These are phyloP conservation scores for Lignosus rhinocerotis DNA, from an alignment of 1,284 basidiomycete species.

Conservation along the genomic window DNA sequence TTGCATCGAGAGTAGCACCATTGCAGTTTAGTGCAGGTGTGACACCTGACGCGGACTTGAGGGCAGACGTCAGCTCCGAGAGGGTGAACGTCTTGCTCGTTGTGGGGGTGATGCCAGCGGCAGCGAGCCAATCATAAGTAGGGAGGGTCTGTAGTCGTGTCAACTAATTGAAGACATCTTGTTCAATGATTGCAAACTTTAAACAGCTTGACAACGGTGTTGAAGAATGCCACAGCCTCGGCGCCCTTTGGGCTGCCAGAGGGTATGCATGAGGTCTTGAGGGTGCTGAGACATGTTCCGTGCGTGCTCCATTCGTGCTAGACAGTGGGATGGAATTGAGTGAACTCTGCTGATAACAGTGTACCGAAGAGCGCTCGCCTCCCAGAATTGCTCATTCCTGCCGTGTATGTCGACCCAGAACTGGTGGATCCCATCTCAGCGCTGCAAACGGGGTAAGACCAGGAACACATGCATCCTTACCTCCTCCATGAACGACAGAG, in stretches of 20 bases:
- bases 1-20: constrained; percentile 47
- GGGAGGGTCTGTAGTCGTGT: constrained; percentile 50
- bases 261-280: constrained; percentile 60
- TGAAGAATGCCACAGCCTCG: constrained; percentile 75
- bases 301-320: constrained; percentile 72
- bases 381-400: constrained; percentile 66
- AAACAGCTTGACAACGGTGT: constrained; percentile 65
- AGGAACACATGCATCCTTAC: constrained; percentile 30
- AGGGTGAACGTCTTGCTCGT: constrained; percentile 58
- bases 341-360: not conserved
- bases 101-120: constrained; percentile 73
- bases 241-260: constrained; percentile 55
- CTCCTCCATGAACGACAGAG: constrained; percentile 67
- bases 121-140: constrained; percentile 70
- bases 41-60: constrained; percentile 54
- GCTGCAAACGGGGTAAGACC: not conserved
- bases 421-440: constrained; percentile 31
- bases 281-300: constrained; percentile 76
- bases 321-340: not conserved
- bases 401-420: constrained; percentile 70
- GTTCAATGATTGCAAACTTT: constrained; percentile 39
- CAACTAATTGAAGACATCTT: not conserved
- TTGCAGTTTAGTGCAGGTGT: constrained; percentile 62
- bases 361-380: constrained; percentile 43
- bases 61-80: constrained; percentile 54